Evolutionary conservation across 1,284 basidiomycete species (phyloP).

Genomic region (Austropuccinia psidii): DNA sequence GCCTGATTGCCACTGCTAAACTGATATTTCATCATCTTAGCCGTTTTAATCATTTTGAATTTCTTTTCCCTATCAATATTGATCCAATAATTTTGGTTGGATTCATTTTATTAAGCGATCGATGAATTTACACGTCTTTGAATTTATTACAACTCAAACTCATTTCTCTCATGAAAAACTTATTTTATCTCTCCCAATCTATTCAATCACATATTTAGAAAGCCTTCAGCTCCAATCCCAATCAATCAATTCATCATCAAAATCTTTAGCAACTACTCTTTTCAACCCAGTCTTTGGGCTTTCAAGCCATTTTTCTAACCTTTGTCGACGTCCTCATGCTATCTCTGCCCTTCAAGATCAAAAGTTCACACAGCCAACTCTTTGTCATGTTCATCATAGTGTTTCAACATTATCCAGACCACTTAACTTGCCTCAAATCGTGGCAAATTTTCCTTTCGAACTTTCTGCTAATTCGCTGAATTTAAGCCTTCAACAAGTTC

Average conservation of each 20-base stretch:
- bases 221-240: too few species aligned
- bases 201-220: too few species aligned
- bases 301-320: slow-evolving; percentile 1
- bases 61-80: too few species aligned
- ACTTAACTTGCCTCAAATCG: background rate
- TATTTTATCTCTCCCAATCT: background rate
- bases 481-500: background rate
- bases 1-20: background rate
- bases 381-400: slow-evolving; percentile 4
- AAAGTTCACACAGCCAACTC: too few species aligned
- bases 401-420: slow-evolving; percentile 7
- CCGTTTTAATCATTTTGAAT: too few species aligned
- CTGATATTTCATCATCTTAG: slow-evolving; percentile 9
- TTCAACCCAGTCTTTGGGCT: slow-evolving; percentile 9
- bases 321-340: background rate
- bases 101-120: slow-evolving; percentile 8
- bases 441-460: slow-evolving; percentile 7
- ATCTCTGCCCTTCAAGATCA: background rate
- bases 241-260: too few species aligned
- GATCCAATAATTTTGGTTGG: too few species aligned
- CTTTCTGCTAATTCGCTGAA: too few species aligned
- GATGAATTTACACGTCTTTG: background rate
- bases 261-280: background rate
- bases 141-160: background rate
- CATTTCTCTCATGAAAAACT: background rate